Evolutionary conservation across 177 flowering plant genomes (phyloP).

Genomic region (Vitis hybrid): DNA sequence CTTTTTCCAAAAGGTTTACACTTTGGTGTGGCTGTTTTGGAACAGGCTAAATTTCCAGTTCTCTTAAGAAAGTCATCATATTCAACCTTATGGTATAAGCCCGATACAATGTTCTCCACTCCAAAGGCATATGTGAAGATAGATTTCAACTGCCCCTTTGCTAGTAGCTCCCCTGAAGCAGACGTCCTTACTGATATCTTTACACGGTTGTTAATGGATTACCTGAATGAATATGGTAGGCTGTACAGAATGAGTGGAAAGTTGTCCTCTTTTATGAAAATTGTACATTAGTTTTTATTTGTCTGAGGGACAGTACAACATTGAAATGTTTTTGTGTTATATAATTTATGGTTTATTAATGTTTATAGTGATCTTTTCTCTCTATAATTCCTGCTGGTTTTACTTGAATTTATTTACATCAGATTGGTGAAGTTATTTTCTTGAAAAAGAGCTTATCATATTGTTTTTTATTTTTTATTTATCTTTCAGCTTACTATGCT

Average conservation of each 20-base stretch:
- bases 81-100: constrained; percentile 90
- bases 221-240: constrained; percentile 97
- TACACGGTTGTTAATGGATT: constrained; percentile 75
- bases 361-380: no score
- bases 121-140: constrained; percentile 88
- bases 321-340: no score
- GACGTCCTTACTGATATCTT: constrained; percentile 77
- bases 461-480: not conserved
- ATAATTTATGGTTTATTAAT: no score
- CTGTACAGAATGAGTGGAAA: not conserved
- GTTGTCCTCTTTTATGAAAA: not conserved
- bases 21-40: constrained; percentile 5
- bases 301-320: not conserved
- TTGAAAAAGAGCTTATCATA: not conserved
- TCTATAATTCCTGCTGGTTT: not conserved
- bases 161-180: constrained; percentile 77
- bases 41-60: constrained; percentile 66
- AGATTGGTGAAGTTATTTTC: not conserved
- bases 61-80: constrained; percentile 62
- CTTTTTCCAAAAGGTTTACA: not conserved
- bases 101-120: constrained; percentile 72
- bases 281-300: not conserved
- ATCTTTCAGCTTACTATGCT: constrained; percentile 88
- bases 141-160: constrained; percentile 79
- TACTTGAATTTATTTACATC: not conserved